These are phyloP conservation scores for Elsinoe arachidis DNA, from an alignment of 2,329 filamentous ascomycete species.

Conservation along the genomic window DNA sequence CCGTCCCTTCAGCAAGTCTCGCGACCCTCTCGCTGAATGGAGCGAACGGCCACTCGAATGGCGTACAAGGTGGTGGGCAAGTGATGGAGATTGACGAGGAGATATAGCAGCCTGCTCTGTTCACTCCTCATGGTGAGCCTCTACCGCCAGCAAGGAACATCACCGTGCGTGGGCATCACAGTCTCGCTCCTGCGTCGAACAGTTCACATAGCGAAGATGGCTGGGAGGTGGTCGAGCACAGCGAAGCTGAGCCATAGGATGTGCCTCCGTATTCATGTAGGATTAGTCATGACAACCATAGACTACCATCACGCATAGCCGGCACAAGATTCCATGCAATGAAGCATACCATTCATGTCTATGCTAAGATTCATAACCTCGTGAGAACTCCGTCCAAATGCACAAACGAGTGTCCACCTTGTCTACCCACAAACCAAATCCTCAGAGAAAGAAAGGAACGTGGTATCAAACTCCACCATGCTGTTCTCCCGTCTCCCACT, in stretches of 20 bases:
- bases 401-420: constrained; percentile 3
- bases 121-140: neutral
- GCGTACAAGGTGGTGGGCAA: constrained; percentile 45
- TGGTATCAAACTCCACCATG: neutral
- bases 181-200: neutral
- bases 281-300: neutral
- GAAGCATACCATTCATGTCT: too few species aligned
- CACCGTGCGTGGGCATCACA: neutral
- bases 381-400: neutral
- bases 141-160: neutral
- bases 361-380: neutral
- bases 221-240: neutral
- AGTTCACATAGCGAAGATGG: neutral
- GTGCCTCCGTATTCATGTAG: neutral
- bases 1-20: constrained; percentile 62
- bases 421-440: neutral
- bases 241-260: neutral
- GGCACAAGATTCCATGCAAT: neutral
- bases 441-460: neutral
- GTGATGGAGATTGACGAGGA: constrained; percentile 13
- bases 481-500: neutral
- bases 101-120: neutral
- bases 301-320: neutral
- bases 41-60: constrained; percentile 35
- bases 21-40: constrained; percentile 27